Evolutionary conservation across 768 basidiomycete genomes (phyloP).

Genomic region (Epithele typhae): DNA sequence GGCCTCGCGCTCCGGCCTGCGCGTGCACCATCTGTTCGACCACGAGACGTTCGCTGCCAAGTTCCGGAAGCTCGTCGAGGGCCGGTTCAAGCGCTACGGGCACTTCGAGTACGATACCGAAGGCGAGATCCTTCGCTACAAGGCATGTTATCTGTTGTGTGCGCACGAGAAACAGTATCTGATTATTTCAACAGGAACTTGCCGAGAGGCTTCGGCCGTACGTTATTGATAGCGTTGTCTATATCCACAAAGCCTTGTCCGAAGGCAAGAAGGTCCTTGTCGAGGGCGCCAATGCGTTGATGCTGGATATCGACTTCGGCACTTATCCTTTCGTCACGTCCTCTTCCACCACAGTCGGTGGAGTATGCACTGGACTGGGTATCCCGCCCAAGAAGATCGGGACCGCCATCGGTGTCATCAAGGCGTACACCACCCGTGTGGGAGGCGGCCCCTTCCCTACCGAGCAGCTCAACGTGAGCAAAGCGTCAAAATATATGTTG

Average conservation of each 20-base stretch:
- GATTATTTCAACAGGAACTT: slow-evolving; percentile 50
- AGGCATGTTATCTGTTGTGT: slow-evolving; percentile 35
- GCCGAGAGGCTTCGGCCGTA: slow-evolving; percentile 83
- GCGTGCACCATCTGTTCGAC: slow-evolving; percentile 96
- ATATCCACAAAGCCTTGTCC: slow-evolving; percentile 75
- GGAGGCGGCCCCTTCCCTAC: slow-evolving; percentile 99
- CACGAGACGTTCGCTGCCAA: slow-evolving; percentile 79
- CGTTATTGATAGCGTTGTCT: slow-evolving; percentile 84
- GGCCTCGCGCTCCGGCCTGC: slow-evolving; percentile 91
- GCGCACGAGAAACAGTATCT: neutral
- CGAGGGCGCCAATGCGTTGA: slow-evolving; percentile 96
- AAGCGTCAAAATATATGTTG: neutral
- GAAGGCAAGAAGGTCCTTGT: slow-evolving; percentile 80
- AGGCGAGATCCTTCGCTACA: slow-evolving; percentile 89
- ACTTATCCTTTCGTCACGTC: slow-evolving; percentile 99
- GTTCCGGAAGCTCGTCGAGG: slow-evolving; percentile 94
- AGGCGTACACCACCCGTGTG: slow-evolving; percentile 97
- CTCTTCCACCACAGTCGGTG: slow-evolving; percentile 89
- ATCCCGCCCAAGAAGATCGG: slow-evolving; percentile 88
- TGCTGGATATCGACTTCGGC: slow-evolving; percentile 98
- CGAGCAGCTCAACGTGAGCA: slow-evolving; percentile 82
- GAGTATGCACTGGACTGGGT: slow-evolving; percentile 96
- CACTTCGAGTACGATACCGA: slow-evolving; percentile 98
- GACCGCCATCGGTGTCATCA: slow-evolving; percentile 88
- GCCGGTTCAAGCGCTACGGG: slow-evolving; percentile 96